Evolutionary conservation across 2,329 filamentous ascomycete species (phyloP).

Genomic region (Fusarium sp.): DNA sequence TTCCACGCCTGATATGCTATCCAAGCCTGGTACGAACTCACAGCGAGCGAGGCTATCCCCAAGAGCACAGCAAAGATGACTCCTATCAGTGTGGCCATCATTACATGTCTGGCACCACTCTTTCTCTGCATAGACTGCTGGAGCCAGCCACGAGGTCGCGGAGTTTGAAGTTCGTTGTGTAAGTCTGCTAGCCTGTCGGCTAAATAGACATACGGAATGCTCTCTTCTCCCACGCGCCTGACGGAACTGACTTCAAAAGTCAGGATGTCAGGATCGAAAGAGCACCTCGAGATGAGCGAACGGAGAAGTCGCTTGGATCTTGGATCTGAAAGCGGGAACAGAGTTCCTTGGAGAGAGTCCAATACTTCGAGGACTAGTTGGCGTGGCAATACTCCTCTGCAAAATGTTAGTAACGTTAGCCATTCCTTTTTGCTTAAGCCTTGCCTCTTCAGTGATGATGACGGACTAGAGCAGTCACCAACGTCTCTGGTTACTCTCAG

Average conservation of each 20-base stretch:
- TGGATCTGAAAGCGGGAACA: not conserved
- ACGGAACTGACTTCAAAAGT: not conserved
- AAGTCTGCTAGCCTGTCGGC: not conserved
- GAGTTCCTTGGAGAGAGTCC: not conserved
- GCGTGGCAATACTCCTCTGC: not conserved
- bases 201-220: not conserved
- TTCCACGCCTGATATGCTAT: not conserved
- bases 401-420: accelerated
- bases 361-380: not conserved
- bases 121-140: not conserved
- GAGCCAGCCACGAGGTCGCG: not conserved
- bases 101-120: not conserved
- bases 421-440: accelerated
- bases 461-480: not conserved
- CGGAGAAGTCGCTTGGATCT: not conserved
- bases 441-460: not conserved
- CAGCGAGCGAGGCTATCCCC: not conserved
- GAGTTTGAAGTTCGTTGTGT: not conserved
- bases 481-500: not conserved
- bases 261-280: not conserved
- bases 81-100: not conserved
- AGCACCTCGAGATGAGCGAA: not conserved
- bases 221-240: not conserved
- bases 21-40: not conserved
- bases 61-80: not conserved